Conservation (phyloP, 176 grass and related monocot species). For the Zea luxurians region DNA sequence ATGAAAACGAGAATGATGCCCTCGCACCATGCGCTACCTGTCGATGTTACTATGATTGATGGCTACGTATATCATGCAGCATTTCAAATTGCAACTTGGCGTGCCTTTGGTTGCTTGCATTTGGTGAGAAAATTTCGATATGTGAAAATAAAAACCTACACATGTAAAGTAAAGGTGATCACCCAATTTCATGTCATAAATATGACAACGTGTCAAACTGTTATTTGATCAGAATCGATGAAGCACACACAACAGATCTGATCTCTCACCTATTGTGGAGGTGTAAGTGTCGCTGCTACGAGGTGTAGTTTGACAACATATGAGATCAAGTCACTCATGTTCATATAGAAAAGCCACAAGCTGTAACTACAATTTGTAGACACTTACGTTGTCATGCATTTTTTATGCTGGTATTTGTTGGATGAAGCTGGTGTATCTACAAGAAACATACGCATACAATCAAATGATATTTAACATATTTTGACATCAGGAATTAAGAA, state of each 20-base stretch:
- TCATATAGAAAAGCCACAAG: conserved; percentile 1
- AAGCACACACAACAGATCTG: conserved; percentile 1
- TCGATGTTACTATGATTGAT: background rate
- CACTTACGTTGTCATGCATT: conserved; percentile 88
- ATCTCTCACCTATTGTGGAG: conserved; percentile 64
- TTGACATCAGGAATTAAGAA: conserved; percentile 16
- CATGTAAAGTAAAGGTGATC: conserved; percentile 2
- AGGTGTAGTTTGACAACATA: conserved; percentile 97
- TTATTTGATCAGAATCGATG: background rate
- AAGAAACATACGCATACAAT: conserved; percentile 23
- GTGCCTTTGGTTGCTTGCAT: conserved; percentile 83
- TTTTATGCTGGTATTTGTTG: conserved; percentile 92
- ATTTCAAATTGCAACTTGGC: conserved; percentile 83
- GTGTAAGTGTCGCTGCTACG: conserved; percentile 83
- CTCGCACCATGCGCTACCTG: background rate
- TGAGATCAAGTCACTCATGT: conserved; percentile 40
- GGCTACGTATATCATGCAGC: background rate
- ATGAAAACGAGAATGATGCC: background rate
- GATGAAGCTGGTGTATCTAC: conserved; percentile 96
- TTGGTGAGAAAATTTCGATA: conserved; percentile 68
- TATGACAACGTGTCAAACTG: background rate
- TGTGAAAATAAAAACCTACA: conserved; percentile 81
- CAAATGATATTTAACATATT: conserved; percentile 33
- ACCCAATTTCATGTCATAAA: conserved; percentile 23
- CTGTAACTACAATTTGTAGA: conserved; percentile 1